phyloP scores from a whole-genome alignment of 73 alveolate genomes.

The Paramecium sonneborni region DNA sequence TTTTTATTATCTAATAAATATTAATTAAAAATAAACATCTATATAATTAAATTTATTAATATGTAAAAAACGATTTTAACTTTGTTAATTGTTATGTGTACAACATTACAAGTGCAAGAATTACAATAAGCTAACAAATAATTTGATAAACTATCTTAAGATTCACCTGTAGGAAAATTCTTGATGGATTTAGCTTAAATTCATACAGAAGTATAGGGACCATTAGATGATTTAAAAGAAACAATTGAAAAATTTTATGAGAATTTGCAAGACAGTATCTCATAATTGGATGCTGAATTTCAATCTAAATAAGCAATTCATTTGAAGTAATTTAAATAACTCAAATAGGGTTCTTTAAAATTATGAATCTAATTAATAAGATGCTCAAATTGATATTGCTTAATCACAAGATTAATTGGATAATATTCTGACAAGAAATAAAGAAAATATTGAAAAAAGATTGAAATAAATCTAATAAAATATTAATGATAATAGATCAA shows the following conservation, averaged over 20 bases:
- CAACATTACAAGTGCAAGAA: not conserved
- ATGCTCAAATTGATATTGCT: constrained; percentile 44
- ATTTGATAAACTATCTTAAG: not conserved
- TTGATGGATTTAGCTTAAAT: constrained; percentile 44
- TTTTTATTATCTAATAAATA: not conserved
- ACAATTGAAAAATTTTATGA: constrained; percentile 32
- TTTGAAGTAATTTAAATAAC: not conserved
- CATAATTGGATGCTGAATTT: not conserved
- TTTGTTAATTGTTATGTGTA: not conserved
- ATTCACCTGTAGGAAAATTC: not conserved
- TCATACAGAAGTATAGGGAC: constrained; percentile 11
- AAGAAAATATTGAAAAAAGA: not conserved
- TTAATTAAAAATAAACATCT: not conserved
- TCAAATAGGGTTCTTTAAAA: not conserved
- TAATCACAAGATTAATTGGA: not conserved
- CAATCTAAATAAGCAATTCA: not conserved
- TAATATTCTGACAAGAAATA: not conserved
- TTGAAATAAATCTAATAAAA: not conserved
- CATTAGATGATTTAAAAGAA: constrained; percentile 45
- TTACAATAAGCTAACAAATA: not conserved
- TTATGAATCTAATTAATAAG: constrained; percentile 4
- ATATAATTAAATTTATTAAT: not conserved
- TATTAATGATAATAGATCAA: not conserved
- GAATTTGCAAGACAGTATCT: not conserved
- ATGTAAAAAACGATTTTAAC: not conserved